phyloP scores from a whole-genome alignment of 768 basidiomycete genomes.

The Trametes villosa region DNA sequence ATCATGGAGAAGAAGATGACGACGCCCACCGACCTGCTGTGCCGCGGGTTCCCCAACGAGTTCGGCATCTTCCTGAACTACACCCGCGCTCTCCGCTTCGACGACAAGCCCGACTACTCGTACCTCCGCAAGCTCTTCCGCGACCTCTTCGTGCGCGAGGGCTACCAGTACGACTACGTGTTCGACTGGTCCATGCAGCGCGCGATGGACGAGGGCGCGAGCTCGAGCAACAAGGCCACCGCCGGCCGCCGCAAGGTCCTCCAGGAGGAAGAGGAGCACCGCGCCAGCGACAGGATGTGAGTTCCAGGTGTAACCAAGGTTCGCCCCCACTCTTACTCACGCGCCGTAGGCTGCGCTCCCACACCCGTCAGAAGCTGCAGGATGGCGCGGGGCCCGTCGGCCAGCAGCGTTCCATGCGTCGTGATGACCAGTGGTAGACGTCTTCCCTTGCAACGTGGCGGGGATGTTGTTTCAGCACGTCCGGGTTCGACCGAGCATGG shows the following conservation, averaged over 20 bases:
- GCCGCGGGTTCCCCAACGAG: constrained; percentile 98
- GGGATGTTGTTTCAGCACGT: constrained; percentile 41
- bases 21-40: constrained; percentile 93
- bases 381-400: constrained; percentile 51
- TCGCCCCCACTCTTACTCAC: constrained; percentile 25
- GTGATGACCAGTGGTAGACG: constrained; percentile 51
- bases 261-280: constrained; percentile 85
- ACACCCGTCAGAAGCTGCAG: constrained; percentile 75
- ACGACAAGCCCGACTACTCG: constrained; percentile 99
- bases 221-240: constrained; percentile 64
- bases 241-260: constrained; percentile 77
- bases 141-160: constrained; percentile 95
- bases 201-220: constrained; percentile 66
- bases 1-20: constrained; percentile 99
- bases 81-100: constrained; percentile 97
- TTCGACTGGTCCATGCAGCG: constrained; percentile 98
- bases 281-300: constrained; percentile 83
- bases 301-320: constrained; percentile 37
- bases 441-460: constrained; percentile 17
- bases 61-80: constrained; percentile 99
- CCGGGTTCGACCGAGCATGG: constrained; percentile 50
- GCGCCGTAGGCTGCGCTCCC: constrained; percentile 74
- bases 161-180: constrained; percentile 99
- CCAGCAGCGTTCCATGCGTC: constrained; percentile 49
- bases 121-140: constrained; percentile 99